Evolutionary conservation across 2,329 filamentous ascomycete species (phyloP).

Genomic region (Microcyclospora pomicola): DNA sequence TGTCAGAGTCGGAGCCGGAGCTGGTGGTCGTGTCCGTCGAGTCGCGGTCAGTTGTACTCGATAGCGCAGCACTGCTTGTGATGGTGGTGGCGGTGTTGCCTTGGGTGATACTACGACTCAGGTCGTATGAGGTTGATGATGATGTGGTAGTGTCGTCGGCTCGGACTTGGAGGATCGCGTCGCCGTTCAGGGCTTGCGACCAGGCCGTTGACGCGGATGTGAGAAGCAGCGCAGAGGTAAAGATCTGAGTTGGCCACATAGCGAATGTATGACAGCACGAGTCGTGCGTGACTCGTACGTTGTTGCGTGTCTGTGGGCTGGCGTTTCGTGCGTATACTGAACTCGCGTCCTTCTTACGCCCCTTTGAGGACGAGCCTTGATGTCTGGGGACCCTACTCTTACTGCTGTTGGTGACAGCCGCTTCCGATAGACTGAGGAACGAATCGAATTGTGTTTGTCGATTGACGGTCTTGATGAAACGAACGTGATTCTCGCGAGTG

Average conservation of each 20-base stretch:
- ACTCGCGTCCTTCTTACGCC: too few relatives aligned
- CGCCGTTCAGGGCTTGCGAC: slow-evolving; percentile 6
- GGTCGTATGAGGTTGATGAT: slow-evolving; percentile 9
- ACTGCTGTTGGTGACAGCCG: too few relatives aligned
- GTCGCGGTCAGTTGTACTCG: slow-evolving; percentile 8
- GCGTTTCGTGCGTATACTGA: too few relatives aligned
- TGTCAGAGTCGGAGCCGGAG: slow-evolving; percentile 7
- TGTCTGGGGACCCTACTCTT: too few relatives aligned
- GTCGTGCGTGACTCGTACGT: neutral
- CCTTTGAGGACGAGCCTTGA: too few relatives aligned
- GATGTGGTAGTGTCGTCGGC: neutral
- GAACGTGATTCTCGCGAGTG: too few relatives aligned
- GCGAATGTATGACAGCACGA: slow-evolving; percentile 3
- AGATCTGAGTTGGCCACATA: slow-evolving; percentile 22
- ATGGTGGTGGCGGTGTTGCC: slow-evolving; percentile 16
- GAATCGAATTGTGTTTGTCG: too few relatives aligned
- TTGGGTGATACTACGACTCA: slow-evolving; percentile 11
- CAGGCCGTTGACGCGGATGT: slow-evolving; percentile 19
- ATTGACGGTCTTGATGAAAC: too few relatives aligned
- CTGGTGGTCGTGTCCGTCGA: slow-evolving; percentile 6
- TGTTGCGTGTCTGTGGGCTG: too few relatives aligned
- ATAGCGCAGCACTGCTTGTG: slow-evolving; percentile 5
- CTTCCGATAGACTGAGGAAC: too few relatives aligned
- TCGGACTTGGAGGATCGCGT: neutral
- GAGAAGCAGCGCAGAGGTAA: slow-evolving; percentile 20